Evolutionary conservation across 2,329 filamentous ascomycete species (phyloP).

Genomic region (Aspergillus fumigatus): DNA sequence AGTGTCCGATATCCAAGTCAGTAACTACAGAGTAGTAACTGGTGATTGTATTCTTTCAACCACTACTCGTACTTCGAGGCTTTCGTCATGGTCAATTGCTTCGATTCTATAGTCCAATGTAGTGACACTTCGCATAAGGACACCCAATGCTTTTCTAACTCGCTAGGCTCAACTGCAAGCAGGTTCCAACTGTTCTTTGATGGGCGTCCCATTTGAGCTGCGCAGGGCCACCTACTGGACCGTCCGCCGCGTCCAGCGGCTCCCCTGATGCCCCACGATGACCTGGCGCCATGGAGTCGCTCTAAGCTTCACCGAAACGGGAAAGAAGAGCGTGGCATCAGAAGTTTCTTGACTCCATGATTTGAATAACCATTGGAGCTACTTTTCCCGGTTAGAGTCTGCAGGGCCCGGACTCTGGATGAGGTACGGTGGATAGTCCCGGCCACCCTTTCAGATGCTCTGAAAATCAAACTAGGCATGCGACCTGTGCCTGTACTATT

Average conservation of each 20-base stretch:
- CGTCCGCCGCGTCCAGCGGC: constrained; percentile 9
- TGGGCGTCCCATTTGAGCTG: constrained; percentile 12
- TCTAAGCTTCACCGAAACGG: constrained; percentile 17
- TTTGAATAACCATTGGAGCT: not conserved
- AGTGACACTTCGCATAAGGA: not conserved
- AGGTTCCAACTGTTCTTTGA: constrained; percentile 17
- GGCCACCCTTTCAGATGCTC: constrained; percentile 6
- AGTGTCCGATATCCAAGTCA: not conserved
- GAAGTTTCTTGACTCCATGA: constrained; percentile 5
- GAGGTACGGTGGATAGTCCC: constrained; percentile 8
- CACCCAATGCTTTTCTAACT: constrained; percentile 14
- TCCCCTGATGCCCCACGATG: constrained; percentile 23
- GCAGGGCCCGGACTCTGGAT: constrained; percentile 7
- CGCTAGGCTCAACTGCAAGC: constrained; percentile 4
- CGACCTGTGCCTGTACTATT: constrained; percentile 11
- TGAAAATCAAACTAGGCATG: constrained; percentile 9
- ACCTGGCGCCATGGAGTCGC: constrained; percentile 17
- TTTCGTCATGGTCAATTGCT: not conserved
- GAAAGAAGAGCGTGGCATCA: constrained; percentile 8
- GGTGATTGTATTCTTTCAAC: not conserved
- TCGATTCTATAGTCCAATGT: not conserved
- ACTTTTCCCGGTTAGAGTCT: constrained; percentile 6
- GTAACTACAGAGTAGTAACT: not conserved
- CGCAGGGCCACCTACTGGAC: constrained; percentile 18
- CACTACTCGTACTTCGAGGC: not conserved